Percentiles rank a stretch among this genome's conserved stretches.
phyloP scores from a whole-genome alignment of 768 basidiomycete species.

The Ramaria sp. region DNA sequence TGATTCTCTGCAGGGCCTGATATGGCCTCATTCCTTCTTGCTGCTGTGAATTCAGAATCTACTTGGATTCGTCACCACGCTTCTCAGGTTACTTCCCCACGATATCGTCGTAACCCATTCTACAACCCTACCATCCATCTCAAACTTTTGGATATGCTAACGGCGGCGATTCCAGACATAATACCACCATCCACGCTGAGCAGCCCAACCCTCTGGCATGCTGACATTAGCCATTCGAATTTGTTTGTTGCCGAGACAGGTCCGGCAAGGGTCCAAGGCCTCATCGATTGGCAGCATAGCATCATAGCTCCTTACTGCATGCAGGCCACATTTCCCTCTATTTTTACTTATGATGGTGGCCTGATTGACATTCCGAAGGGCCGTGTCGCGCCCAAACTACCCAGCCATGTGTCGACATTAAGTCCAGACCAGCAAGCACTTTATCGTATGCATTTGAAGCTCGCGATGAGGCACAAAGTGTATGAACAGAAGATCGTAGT shows the following conservation, averaged over 20 bases:
- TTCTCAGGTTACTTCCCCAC: not conserved
- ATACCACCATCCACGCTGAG: not conserved
- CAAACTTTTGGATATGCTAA: not conserved
- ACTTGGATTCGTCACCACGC: not conserved
- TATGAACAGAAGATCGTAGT: not conserved
- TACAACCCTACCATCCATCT: not conserved
- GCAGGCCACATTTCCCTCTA: not conserved
- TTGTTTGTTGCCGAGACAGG: conserved; percentile 9
- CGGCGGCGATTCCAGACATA: not conserved
- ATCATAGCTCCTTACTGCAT: not conserved
- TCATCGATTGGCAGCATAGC: conserved; percentile 15
- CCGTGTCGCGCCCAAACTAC: not conserved
- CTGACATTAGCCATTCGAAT: conserved; percentile 13
- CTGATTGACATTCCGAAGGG: not conserved
- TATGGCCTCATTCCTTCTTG: not conserved
- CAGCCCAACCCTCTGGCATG: conserved; percentile 14
- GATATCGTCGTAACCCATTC: not conserved
- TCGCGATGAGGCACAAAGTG: conserved; percentile 1
- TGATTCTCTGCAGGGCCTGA: not conserved
- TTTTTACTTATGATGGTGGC: not conserved
- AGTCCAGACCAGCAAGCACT: not conserved
- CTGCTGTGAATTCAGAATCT: not conserved
- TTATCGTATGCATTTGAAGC: not conserved
- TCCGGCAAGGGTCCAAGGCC: conserved; percentile 4
- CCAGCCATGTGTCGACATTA: not conserved